Base-by-base conservation (phyloP, 2,329 filamentous ascomycete genomes). In the Dothideomycetes sp. region DNA sequence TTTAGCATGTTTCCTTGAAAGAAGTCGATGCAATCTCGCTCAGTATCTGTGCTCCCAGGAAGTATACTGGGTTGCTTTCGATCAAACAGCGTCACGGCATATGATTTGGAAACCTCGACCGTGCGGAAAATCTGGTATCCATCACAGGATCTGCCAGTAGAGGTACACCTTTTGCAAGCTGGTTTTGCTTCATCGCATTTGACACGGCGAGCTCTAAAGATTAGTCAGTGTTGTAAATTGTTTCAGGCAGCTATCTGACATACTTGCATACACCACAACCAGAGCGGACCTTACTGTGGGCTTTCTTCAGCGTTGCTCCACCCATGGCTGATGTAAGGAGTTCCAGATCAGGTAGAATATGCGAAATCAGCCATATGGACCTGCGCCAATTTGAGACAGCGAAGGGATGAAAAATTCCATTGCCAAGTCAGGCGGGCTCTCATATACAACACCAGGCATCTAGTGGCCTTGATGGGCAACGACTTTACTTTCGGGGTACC, bases 171-270 rank as follows among this genome's bases (percentile, higher is more conserved):
- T 27, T 64, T 54, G 47, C 73, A 77, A 30, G 54, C 58, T 1
- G 72, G 72, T 41, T 69, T 73, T 14, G 54, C 57, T 54, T 76
- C 72, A 45, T 74, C 72, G 51, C 72, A 77, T 52, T 75, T 75
- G 38, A 75, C 66, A 12, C 22, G 22, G 12, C 22, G 22, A 12
- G 12, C 12, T 12, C 22, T 27, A 27, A 7, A 27, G 22, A 12
- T 27, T 7, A 27, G 22, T 12, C 12, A 27, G 22, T n/a, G 22
- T 12, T 27, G 12, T 27, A 12, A 27, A 7, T 7, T 27, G 22
- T 12, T 12, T 27, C 22, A 12, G n/a, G n/a, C n/a, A n/a, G n/a
- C n/a, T 27, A 7, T 7, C 12, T 12, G 12, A 27, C 22, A 27
- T 27, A 27, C 22, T 27, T 27, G 22, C 22, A 27, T 27, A 12